Evolutionary conservation across 768 basidiomycete genomes (phyloP).

Genomic region (Postia placenta): DNA sequence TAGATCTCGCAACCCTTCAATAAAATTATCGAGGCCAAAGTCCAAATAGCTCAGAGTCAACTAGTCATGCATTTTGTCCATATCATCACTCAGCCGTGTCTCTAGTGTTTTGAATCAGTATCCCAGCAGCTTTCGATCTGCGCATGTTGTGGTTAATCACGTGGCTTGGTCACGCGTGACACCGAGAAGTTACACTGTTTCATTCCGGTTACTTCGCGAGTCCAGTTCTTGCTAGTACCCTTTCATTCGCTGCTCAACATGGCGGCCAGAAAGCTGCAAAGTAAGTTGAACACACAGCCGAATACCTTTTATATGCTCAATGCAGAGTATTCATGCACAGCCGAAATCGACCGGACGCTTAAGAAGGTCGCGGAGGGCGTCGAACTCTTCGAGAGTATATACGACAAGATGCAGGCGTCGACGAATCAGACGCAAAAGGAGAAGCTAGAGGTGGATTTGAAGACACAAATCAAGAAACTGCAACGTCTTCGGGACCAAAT

Average conservation of each 20-base stretch:
- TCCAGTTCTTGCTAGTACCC: background rate
- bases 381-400: conserved; percentile 90
- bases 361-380: conserved; percentile 97
- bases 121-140: background rate
- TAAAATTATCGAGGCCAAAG: background rate
- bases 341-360: conserved; percentile 97
- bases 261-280: conserved; percentile 90
- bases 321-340: conserved; percentile 34
- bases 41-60: background rate
- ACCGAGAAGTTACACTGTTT: background rate
- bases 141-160: background rate
- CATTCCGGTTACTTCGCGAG: background rate
- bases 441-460: conserved; percentile 92
- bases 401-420: conserved; percentile 96
- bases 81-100: background rate
- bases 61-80: background rate
- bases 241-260: conserved; percentile 37
- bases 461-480: conserved; percentile 97
- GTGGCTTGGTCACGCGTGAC: background rate
- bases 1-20: background rate
- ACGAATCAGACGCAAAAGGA: conserved; percentile 98
- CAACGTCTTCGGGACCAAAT: conserved; percentile 82
- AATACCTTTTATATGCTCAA: background rate
- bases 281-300: conserved; percentile 38
- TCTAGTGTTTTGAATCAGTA: too few relatives aligned